phyloP scores from a whole-genome alignment of 257 asterid genomes.

The Datura wrightii region DNA sequence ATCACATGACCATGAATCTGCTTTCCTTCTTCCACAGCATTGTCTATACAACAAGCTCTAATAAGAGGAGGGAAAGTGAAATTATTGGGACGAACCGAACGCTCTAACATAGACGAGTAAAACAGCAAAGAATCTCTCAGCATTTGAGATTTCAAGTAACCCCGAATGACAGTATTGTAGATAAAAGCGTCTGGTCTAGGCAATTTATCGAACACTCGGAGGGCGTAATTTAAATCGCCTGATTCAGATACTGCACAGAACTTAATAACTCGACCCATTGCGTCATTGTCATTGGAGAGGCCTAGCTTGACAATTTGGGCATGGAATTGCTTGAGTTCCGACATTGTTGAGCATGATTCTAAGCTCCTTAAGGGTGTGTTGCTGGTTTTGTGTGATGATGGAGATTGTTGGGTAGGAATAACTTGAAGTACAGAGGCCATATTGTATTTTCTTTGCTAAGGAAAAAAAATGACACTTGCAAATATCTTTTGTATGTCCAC shows the following conservation, averaged over 20 bases:
- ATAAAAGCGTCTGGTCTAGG: constrained; percentile 34
- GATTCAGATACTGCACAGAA: neutral
- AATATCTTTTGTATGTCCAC: too few species aligned
- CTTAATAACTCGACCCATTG: constrained; percentile 39
- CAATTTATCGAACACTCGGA: constrained; percentile 31
- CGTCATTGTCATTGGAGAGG: constrained; percentile 29
- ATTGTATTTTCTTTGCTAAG: neutral
- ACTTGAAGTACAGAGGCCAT: neutral
- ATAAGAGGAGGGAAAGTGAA: constrained; percentile 71
- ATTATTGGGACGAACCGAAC: constrained; percentile 54
- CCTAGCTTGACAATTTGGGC: constrained; percentile 31
- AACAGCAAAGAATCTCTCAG: constrained; percentile 46
- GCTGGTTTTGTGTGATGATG: neutral
- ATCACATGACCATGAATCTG: constrained; percentile 74
- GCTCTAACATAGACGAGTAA: constrained; percentile 57
- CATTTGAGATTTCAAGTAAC: constrained; percentile 13
- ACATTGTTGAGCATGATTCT: constrained; percentile 38
- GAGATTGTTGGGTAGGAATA: constrained; percentile 14
- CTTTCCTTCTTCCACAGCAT: constrained; percentile 53
- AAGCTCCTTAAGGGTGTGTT: neutral
- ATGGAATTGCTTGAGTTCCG: constrained; percentile 32
- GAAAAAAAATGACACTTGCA: too few species aligned
- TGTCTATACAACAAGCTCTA: constrained; percentile 62
- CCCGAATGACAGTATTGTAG: constrained; percentile 31
- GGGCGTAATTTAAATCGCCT: constrained; percentile 27